A percentile compares a stretch with the other conserved stretches of the same genome.
These are phyloP conservation scores for Microsporum canis DNA, from an alignment of 2,329 filamentous ascomycete genomes.

Conservation along the genomic window DNA sequence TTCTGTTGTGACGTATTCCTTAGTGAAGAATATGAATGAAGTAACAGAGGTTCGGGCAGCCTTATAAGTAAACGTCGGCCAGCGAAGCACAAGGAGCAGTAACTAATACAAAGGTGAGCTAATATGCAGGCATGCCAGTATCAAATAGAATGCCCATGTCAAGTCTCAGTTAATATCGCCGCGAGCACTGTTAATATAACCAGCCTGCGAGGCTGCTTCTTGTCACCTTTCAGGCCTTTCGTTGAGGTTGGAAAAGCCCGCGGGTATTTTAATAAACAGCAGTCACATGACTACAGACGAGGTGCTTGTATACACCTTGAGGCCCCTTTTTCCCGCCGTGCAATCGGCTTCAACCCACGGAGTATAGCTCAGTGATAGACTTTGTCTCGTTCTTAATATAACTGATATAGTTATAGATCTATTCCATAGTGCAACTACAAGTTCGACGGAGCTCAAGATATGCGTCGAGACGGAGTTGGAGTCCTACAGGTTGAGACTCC, in stretches of 20 bases:
- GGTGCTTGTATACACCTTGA: not conserved
- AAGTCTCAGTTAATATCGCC: not conserved
- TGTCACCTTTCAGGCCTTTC: not conserved
- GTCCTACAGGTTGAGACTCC: too few relatives aligned
- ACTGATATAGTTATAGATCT: too few relatives aligned
- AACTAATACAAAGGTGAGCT: not conserved
- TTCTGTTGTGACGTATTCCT: not conserved
- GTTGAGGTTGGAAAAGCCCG: not conserved
- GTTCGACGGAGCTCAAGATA: too few relatives aligned
- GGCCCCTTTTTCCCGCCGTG: not conserved
- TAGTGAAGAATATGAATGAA: not conserved
- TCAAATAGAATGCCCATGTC: not conserved
- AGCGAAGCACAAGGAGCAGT: not conserved
- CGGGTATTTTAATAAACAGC: not conserved
- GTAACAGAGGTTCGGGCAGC: not conserved
- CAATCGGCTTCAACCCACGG: not conserved
- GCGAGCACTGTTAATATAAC: not conserved
- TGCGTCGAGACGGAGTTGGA: too few relatives aligned
- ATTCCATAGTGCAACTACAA: too few relatives aligned
- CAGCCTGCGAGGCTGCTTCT: not conserved
- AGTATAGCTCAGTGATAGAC: not conserved
- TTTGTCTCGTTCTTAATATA: too few relatives aligned
- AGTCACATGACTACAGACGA: not conserved
- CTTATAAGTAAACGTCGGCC: not conserved
- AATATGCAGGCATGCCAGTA: not conserved